A percentile compares a stretch with the other conserved stretches of the same genome.
These are phyloP conservation scores for Amylocystis lapponica DNA, from an alignment of 768 basidiomycete genomes.

Conservation along the genomic window DNA sequence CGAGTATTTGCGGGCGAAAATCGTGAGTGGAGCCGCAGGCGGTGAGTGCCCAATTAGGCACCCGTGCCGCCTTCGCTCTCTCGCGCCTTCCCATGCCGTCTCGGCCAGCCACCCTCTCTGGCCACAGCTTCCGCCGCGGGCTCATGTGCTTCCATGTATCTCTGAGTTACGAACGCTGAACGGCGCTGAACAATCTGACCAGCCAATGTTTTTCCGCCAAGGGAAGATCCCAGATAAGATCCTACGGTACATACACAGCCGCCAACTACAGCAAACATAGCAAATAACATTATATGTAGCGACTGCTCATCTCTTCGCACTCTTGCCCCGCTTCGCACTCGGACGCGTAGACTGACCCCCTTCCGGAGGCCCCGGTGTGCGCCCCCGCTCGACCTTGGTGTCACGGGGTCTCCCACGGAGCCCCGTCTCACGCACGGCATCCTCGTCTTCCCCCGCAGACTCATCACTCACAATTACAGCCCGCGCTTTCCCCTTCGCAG, in stretches of 20 bases:
- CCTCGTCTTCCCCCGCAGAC: constrained; percentile 2
- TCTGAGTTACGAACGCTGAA: too few relatives aligned
- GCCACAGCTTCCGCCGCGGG: too few relatives aligned
- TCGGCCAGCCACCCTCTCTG: not conserved
- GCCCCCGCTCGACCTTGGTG: constrained; percentile 6
- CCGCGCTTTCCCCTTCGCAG: constrained; percentile 9
- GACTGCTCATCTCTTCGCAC: too few relatives aligned
- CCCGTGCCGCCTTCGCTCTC: not conserved
- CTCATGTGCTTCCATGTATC: too few relatives aligned
- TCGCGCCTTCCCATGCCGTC: not conserved
- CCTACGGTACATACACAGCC: too few relatives aligned
- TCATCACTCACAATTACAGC: constrained; percentile 9
- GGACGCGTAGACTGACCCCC: constrained; percentile 6
- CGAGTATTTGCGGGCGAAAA: constrained; percentile 22
- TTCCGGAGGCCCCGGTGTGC: constrained; percentile 17
- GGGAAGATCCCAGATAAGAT: too few relatives aligned
- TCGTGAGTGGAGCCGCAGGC: constrained; percentile 11
- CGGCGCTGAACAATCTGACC: too few relatives aligned
- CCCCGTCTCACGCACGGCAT: not conserved
- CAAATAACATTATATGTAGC: too few relatives aligned
- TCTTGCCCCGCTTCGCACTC: not conserved
- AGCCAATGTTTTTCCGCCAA: too few relatives aligned
- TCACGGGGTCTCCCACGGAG: not conserved
- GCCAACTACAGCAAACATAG: too few relatives aligned
- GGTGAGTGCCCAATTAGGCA: constrained; percentile 17